A percentile compares a stretch with the other conserved stretches of the same genome.
Conservation (phyloP, 1,284 basidiomycete genomes). For the Moesziomyces sp. region DNA sequence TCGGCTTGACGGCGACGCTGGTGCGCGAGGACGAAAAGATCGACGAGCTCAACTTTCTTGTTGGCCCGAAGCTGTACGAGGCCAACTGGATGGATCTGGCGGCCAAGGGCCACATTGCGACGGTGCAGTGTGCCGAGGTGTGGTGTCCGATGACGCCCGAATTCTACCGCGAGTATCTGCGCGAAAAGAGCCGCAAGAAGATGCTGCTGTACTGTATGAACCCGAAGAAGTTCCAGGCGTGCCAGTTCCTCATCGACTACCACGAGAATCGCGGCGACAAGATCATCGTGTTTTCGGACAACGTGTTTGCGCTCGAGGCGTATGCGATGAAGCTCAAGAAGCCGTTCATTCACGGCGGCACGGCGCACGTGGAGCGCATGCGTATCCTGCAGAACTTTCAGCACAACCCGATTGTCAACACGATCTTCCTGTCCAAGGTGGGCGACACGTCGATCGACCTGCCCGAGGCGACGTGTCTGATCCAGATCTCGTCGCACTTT, state of each 20-base stretch:
- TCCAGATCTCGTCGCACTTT: constrained; percentile 99
- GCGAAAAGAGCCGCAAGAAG: constrained; percentile 89
- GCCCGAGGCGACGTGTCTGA: constrained; percentile 97
- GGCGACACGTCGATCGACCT: constrained; percentile 99
- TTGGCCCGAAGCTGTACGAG: constrained; percentile 98
- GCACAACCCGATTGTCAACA: constrained; percentile 91
- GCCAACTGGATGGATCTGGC: constrained; percentile 99
- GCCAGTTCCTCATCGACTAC: constrained; percentile 97
- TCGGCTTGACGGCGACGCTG: constrained; percentile 76
- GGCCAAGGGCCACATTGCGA: constrained; percentile 98
- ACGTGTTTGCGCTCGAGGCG: constrained; percentile 95
- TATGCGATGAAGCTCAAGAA: constrained; percentile 95
- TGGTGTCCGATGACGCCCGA: constrained; percentile 99
- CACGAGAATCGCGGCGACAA: constrained; percentile 98
- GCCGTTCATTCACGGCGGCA: constrained; percentile 95
- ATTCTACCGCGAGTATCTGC: constrained; percentile 97
- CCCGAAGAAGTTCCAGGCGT: constrained; percentile 98
- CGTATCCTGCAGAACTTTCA: constrained; percentile 94
- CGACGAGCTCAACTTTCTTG: constrained; percentile 97
- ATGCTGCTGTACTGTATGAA: constrained; percentile 99
- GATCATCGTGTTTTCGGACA: constrained; percentile 99
- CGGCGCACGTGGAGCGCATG: constrained; percentile 95
- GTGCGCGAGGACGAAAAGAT: constrained; percentile 99
- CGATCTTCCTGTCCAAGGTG: constrained; percentile 98
- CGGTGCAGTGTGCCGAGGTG: constrained; percentile 95